Base-by-base conservation (phyloP, 1,139 yeast genomes). In the Magnusiomyces sp. region DNA sequence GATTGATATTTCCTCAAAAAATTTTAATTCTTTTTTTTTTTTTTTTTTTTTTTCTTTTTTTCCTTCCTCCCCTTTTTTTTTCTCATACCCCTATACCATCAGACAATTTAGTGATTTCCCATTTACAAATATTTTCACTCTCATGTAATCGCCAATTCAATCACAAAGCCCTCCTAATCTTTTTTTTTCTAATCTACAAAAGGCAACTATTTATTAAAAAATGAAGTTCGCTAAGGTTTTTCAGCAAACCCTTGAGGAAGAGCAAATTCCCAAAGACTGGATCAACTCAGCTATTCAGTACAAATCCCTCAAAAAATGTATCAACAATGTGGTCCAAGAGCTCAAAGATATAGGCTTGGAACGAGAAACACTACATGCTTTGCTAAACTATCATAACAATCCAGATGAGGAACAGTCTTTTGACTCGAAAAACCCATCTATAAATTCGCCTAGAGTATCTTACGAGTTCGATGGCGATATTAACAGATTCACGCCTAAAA, bases 201-300 rank as follows among this genome's bases (percentile, higher is more conserved):
- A 23, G 29, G 7, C 4, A 23, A 23, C 7, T 7, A 23, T 7
- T n/a, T 29, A 2, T 37, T 14, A 4, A 19, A 43, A 4, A 20
- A 81, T 81, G 92, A 83, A 83, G 72, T 83, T 83, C 63, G 90
- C 87, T 6, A 83, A 83, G 63, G 75, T 77, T 5, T 76, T 82
- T 53, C 82, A 83, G 60, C 80, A 80, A 57, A 75, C 80, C 1
- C 71, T 83, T 31, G 71, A 71, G 34, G 81, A 77, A 51, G 83
- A 80, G 44, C 75, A 76, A 5, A 71, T 83, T 36, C 92, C 92
- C 2, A 74, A 71, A 40, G 83, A 80, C 40, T 83, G 92, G 92
- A 69, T 77, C 0, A 76, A 73, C 37, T 77, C 80, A 3, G 87
- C 89, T 20, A 83, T 83, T 48, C 84, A 82, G 58, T 83, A 83